Evolutionary conservation across 164 flowering plant genomes (phyloP).

Genomic region (Magnolia changhungtana): DNA sequence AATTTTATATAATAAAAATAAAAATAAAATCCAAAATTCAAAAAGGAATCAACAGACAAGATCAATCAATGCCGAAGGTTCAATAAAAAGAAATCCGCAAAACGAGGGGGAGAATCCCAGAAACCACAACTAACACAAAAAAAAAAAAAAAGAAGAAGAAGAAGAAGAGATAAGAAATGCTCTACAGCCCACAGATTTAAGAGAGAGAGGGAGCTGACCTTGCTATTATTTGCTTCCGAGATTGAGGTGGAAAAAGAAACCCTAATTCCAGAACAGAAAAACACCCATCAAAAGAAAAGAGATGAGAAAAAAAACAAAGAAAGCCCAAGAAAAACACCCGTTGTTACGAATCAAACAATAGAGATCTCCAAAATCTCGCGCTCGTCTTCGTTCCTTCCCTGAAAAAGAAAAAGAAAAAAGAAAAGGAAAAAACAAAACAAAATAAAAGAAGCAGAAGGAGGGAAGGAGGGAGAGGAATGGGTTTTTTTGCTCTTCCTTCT

Average conservation of each 20-base stretch:
- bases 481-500: neutral
- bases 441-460: neutral
- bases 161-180: neutral
- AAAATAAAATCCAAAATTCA: no score
- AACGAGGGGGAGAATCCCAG: neutral
- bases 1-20: no score
- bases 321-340: neutral
- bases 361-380: neutral
- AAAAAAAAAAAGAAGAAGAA: neutral
- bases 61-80: neutral
- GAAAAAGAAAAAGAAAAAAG: neutral
- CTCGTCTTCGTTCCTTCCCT: neutral
- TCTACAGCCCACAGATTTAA: neutral
- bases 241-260: conserved; percentile 7
- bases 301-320: neutral
- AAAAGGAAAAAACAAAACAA: neutral
- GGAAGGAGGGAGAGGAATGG: neutral
- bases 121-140: neutral
- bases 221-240: neutral
- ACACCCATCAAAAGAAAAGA: conserved; percentile 19
- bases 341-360: neutral
- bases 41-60: neutral
- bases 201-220: neutral
- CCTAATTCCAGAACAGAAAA: conserved; percentile 27
- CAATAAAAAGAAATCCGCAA: neutral